Percentiles rank a stretch among this genome's conserved stretches.
Evolutionary conservation across 305 asterid genomes (phyloP).

Genomic region (Petunia hybrid): DNA sequence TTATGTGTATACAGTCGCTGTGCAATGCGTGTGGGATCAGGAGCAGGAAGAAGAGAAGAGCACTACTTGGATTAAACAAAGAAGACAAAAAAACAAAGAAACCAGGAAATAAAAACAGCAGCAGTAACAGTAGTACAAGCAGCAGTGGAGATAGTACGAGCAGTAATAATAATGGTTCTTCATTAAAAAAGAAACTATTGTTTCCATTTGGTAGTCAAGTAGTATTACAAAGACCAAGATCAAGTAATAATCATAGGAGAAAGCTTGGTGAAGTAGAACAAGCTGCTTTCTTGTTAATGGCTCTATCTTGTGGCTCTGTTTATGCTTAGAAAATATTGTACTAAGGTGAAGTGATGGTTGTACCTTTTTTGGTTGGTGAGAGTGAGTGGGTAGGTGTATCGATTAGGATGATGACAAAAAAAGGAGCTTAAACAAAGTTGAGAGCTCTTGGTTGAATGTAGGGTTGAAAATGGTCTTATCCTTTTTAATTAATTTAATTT

Average conservation of each 20-base stretch:
- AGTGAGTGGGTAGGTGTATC: not conserved
- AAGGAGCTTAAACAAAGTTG: not conserved
- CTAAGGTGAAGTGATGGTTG: not conserved
- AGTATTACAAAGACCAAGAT: conserved; percentile 41
- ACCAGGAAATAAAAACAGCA: conserved; percentile 53
- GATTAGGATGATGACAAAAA: not conserved
- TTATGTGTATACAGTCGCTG: conserved; percentile 56
- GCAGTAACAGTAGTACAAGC: conserved; percentile 48
- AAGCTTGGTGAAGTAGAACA: conserved; percentile 69
- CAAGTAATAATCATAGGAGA: conserved; percentile 39
- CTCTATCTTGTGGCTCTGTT: conserved; percentile 66
- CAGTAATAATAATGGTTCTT: not conserved
- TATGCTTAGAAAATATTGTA: conserved; percentile 43
- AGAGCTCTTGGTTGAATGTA: conserved; percentile 10
- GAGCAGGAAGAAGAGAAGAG: conserved; percentile 77
- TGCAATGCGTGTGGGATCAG: conserved; percentile 89
- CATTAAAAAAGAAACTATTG: conserved; percentile 44
- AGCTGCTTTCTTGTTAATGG: conserved; percentile 73
- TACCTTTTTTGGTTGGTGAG: conserved; percentile 2
- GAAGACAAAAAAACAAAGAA: conserved; percentile 69
- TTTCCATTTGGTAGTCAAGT: conserved; percentile 46
- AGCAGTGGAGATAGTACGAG: conserved; percentile 30
- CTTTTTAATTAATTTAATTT: not conserved
- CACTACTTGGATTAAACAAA: conserved; percentile 59
- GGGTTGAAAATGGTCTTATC: conserved; percentile 10